Conservation (phyloP, 805 yeast genomes). For the Kodamaea lidongshanica region DNA sequence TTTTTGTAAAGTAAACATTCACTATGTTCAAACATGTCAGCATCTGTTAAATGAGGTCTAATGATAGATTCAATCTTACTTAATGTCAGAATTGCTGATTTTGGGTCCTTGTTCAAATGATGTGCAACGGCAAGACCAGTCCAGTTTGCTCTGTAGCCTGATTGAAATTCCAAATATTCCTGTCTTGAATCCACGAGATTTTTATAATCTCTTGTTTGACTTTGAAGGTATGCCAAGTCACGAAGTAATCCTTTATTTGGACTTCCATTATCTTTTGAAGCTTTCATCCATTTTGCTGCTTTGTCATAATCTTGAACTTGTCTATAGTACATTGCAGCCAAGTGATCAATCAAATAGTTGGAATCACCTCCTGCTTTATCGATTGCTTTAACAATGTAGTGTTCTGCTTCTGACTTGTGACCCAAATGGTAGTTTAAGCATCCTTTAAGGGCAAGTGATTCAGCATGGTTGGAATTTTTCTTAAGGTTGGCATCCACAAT, state of each 20-base stretch:
- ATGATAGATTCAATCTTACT: conserved; percentile 70
- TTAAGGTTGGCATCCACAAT: conserved; percentile 68
- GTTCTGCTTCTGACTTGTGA: conserved; percentile 57
- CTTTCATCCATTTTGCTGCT: conserved; percentile 72
- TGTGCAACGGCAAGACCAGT: conserved; percentile 82
- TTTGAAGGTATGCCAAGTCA: conserved; percentile 73
- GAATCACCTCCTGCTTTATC: conserved; percentile 41
- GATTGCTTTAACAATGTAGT: conserved; percentile 55
- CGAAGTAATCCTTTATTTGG: conserved; percentile 72
- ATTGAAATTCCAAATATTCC: conserved; percentile 59
- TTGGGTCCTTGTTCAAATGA: conserved; percentile 62
- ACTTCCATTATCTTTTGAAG: conserved; percentile 72
- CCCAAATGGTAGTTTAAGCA: conserved; percentile 54
- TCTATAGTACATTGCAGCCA: conserved; percentile 79
- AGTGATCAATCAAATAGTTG: conserved; percentile 74
- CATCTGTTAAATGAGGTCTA: conserved; percentile 57
- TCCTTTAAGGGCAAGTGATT: conserved; percentile 81
- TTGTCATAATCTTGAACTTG: conserved; percentile 61
- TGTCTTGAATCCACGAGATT: conserved; percentile 59
- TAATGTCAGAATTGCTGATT: conserved; percentile 65
- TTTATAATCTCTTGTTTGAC: conserved; percentile 72
- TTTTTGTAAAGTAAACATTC: conserved; percentile 75
- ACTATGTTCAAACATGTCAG: conserved; percentile 70
- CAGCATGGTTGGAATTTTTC: conserved; percentile 70
- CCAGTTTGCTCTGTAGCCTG: conserved; percentile 89